Conservation (phyloP, 2,329 filamentous ascomycete species). For the Nannizziopsis arthrosporioides region DNA sequence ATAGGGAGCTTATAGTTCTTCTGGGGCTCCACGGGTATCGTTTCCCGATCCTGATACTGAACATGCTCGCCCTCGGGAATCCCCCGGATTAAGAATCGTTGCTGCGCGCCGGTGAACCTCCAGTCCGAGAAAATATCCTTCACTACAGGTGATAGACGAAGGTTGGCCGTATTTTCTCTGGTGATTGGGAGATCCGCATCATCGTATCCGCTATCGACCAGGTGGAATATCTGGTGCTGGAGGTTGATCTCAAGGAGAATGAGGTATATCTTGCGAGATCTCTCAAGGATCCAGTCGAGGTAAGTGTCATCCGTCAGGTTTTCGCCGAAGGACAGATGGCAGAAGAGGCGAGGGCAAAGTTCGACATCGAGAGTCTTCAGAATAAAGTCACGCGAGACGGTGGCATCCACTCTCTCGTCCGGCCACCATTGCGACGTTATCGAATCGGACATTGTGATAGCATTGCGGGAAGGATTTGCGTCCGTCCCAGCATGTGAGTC, state of each 20-base stretch:
- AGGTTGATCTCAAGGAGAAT: constrained; percentile 48
- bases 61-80: constrained; percentile 46
- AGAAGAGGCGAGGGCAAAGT: constrained; percentile 24
- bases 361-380: constrained; percentile 23
- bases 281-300: constrained; percentile 52
- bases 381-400: constrained; percentile 33
- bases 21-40: constrained; percentile 35
- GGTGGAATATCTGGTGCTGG: constrained; percentile 51
- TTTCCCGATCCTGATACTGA: constrained; percentile 48
- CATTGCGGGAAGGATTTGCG: constrained; percentile 13
- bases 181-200: constrained; percentile 50
- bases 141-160: constrained; percentile 42
- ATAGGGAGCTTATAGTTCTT: constrained; percentile 30
- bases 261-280: constrained; percentile 47
- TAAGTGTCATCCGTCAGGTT: constrained; percentile 41
- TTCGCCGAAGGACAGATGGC: constrained; percentile 33
- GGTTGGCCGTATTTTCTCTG: constrained; percentile 38
- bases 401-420: constrained; percentile 35
- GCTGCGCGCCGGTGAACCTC: constrained; percentile 50
- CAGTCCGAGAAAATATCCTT: constrained; percentile 30
- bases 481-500: constrained; percentile 14
- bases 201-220: constrained; percentile 51
- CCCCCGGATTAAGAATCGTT: constrained; percentile 46
- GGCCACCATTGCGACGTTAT: constrained; percentile 35
- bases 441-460: constrained; percentile 19